These are phyloP conservation scores for Ganoderma leucocontextum DNA, from an alignment of 1,284 basidiomycete species.

Conservation along the genomic window DNA sequence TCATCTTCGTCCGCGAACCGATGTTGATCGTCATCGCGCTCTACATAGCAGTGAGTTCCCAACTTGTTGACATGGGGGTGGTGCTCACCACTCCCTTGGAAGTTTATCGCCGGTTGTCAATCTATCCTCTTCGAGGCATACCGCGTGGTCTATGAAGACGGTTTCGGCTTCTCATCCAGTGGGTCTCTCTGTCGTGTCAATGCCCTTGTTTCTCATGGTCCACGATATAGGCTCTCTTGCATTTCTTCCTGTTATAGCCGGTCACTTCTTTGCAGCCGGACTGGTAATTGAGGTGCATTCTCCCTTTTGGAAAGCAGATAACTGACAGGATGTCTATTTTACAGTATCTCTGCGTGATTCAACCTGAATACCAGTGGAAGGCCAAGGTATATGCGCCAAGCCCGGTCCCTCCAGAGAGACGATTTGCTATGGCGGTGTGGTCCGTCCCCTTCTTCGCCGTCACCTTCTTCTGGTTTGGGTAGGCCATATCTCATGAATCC, in stretches of 20 bases:
- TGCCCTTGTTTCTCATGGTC: constrained; percentile 37
- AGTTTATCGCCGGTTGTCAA: constrained; percentile 68
- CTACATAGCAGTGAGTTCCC: constrained; percentile 65
- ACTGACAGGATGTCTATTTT: not conserved
- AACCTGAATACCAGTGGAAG: constrained; percentile 59
- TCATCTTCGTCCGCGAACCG: constrained; percentile 52
- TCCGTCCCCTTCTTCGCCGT: constrained; percentile 64
- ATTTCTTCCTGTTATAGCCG: constrained; percentile 62
- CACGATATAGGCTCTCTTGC: constrained; percentile 49
- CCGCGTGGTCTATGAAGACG: constrained; percentile 62
- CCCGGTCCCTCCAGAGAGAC: constrained; percentile 72
- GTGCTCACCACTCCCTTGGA: not conserved
- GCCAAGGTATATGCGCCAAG: constrained; percentile 55
- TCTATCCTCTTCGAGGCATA: constrained; percentile 70
- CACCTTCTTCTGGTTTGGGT: constrained; percentile 75
- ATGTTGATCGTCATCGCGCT: constrained; percentile 51
- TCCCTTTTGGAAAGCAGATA: not conserved
- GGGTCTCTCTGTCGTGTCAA: not conserved
- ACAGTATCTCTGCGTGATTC: constrained; percentile 57
- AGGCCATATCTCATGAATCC: not conserved
- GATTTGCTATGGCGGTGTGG: constrained; percentile 62
- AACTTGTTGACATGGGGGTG: not conserved
- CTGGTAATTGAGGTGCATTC: constrained; percentile 38
- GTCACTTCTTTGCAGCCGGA: constrained; percentile 49
- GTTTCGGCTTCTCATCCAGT: constrained; percentile 55